Evolutionary conservation across 2,329 filamentous ascomycete genomes (phyloP), one percentile per base, ranked within the genome.

Genomic region (Ascochyta pisi): DNA sequence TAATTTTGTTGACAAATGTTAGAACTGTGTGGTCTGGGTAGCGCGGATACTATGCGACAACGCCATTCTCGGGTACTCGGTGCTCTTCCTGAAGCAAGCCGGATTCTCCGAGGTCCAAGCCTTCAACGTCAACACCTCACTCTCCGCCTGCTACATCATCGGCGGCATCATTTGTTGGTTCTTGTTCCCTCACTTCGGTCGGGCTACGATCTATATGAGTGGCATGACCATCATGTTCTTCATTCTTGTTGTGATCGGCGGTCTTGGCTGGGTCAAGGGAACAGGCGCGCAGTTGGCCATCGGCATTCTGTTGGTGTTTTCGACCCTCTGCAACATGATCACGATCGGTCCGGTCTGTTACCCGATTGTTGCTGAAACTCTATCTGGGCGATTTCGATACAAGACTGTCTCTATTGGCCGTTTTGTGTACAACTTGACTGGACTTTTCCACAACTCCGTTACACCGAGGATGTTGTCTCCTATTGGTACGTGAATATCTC

Each of bases 71-170:
- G 39, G 39, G 7, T 27, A 48, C 7, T 39, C 44, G 9, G 44
- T 48, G 8, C 13, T 48, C 4, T 48, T 48, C 34, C 19, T 48
- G 10, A 23, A 31, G 24, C 22, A 29, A 10, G 44, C 44, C 15
- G 34, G 44, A 16, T 48, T 39, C 12, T 39, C 44, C 5, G 44
- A 48, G 3, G 8, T 48, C 12, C 44, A 48, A 19, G 44, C 44
- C 33, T 48, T 48, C 34, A 48, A 48, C 12, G 26, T 48, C n/a
- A 48, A 48, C 16, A 48, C 39, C 33, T 48, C 44, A 8, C 33
- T 48, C 1, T 48, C 44, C 4, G 22, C 44, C 8, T 39, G 44
- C 23, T 48, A 48, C 23, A 48, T 48, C 19, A 23, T 48, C 23
- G 44, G 44, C 2, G 44, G 44, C 15, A 39, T 48, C 24, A 48